Conservation (phyloP, 2,329 filamentous ascomycete genomes). For the Capronia coronata region DNA sequence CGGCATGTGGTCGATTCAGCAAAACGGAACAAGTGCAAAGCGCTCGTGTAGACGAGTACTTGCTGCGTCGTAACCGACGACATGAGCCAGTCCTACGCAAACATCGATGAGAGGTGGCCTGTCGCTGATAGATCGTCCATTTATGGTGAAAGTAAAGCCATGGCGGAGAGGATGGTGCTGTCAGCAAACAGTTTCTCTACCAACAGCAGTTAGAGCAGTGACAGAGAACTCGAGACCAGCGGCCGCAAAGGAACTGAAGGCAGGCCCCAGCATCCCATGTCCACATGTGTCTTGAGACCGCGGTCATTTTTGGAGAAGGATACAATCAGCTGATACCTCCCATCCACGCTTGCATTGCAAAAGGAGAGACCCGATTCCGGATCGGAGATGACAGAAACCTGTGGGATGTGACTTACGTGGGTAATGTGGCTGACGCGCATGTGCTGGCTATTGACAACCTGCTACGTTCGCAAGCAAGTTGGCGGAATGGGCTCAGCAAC, state of each 20-base stretch:
- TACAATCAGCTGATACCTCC: constrained; percentile 39
- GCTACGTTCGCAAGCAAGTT: constrained; percentile 30
- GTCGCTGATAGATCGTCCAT: constrained; percentile 36
- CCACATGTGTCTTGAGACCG: constrained; percentile 39
- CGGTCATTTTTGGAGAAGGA: constrained; percentile 40
- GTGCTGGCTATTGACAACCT: constrained; percentile 42
- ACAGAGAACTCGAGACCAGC: neutral
- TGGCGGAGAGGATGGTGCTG: constrained; percentile 39
- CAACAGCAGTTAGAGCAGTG: constrained; percentile 31
- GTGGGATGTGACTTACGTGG: constrained; percentile 42
- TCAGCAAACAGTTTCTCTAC: constrained; percentile 32
- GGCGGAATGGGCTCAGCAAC: neutral
- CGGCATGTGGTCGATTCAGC: constrained; percentile 47
- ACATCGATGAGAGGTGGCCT: constrained; percentile 39
- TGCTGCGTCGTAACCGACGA: constrained; percentile 52
- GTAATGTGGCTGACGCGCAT: constrained; percentile 42
- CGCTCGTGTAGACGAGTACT: constrained; percentile 52
- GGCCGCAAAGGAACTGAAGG: neutral
- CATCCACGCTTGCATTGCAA: constrained; percentile 41
- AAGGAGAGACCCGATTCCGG: constrained; percentile 38
- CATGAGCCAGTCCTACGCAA: constrained; percentile 32
- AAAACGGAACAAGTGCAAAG: constrained; percentile 40
- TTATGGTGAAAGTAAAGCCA: constrained; percentile 41
- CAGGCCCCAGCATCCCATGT: constrained; percentile 26
- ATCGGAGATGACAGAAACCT: constrained; percentile 39